Evolutionary conservation across 352 stramenopile species (phyloP).

Genomic region (Pythium chondricola): DNA sequence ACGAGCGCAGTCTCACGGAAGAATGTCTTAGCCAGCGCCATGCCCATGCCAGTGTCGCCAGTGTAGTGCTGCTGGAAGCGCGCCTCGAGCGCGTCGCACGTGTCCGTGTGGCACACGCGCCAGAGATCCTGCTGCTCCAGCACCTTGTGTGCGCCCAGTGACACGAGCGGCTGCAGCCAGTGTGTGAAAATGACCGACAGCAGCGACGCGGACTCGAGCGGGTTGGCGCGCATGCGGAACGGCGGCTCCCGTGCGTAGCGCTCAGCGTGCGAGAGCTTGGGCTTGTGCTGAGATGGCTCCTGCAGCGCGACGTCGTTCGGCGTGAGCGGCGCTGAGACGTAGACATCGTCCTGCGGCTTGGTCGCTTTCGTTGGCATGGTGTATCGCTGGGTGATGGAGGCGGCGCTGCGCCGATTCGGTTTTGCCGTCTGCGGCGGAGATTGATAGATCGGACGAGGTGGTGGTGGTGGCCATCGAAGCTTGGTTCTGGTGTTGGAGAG

Average conservation of each 20-base stretch:
- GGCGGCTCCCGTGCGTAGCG: slow-evolving; percentile 4
- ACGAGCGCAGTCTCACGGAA: slow-evolving; percentile 3
- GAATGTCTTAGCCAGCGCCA: slow-evolving; percentile 14
- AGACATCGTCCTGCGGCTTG: background rate
- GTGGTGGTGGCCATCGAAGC: no score
- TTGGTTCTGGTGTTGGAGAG: no score
- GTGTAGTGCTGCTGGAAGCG: slow-evolving; percentile 10
- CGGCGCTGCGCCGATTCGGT: background rate
- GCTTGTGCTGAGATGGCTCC: background rate
- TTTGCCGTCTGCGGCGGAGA: no score
- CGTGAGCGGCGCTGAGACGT: slow-evolving; percentile 1
- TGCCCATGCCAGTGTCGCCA: no score
- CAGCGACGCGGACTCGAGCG: slow-evolving; percentile 22
- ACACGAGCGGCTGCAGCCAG: slow-evolving; percentile 28
- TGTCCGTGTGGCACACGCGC: slow-evolving; percentile 16
- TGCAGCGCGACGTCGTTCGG: no score
- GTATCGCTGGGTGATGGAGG: background rate
- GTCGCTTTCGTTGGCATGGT: no score
- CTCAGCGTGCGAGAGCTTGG: background rate
- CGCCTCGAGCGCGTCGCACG: slow-evolving; percentile 12
- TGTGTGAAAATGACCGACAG: slow-evolving; percentile 15
- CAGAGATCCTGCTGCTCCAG: slow-evolving; percentile 29
- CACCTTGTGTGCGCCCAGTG: slow-evolving; percentile 18
- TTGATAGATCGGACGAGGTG: no score
- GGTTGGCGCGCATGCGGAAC: slow-evolving; percentile 17